Conservation (phyloP, 306 rosid species). For the Gastrolobium bilobum region DNA sequence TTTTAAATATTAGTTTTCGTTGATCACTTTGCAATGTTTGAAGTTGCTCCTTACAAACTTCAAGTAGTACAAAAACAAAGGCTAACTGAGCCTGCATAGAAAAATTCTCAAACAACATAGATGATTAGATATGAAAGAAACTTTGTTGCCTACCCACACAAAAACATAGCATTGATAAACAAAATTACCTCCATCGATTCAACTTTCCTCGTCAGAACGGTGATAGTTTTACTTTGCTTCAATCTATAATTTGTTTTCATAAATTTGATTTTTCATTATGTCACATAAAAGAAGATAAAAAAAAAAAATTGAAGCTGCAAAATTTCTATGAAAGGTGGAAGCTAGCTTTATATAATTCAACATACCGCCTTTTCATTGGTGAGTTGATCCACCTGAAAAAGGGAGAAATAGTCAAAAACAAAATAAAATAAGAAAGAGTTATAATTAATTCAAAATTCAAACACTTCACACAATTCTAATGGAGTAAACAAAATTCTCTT, state of each 20-base stretch:
- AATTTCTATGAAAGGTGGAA: too few relatives aligned
- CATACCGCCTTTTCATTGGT: background rate
- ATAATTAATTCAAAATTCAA: too few relatives aligned
- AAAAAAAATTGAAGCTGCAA: background rate
- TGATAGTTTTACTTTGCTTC: background rate
- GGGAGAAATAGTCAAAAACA: too few relatives aligned
- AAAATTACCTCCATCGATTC: background rate
- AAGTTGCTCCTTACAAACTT: constrained; percentile 34
- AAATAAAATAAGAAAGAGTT: too few relatives aligned
- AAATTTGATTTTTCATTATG: background rate
- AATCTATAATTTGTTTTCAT: background rate
- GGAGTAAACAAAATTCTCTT: too few relatives aligned
- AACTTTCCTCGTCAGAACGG: background rate
- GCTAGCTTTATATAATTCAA: too few relatives aligned
- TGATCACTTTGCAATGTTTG: constrained; percentile 48
- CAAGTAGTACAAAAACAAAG: constrained; percentile 35
- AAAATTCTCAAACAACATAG: background rate
- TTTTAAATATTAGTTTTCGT: constrained; percentile 30
- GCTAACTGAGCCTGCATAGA: constrained; percentile 48
- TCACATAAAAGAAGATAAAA: background rate
- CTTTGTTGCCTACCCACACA: background rate
- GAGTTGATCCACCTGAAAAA: too few relatives aligned
- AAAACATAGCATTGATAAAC: background rate
- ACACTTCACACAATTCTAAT: too few relatives aligned
- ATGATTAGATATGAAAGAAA: background rate